These are phyloP conservation scores for Bruguiera hainesii DNA, from an alignment of 441 rosid species.

Conservation along the genomic window DNA sequence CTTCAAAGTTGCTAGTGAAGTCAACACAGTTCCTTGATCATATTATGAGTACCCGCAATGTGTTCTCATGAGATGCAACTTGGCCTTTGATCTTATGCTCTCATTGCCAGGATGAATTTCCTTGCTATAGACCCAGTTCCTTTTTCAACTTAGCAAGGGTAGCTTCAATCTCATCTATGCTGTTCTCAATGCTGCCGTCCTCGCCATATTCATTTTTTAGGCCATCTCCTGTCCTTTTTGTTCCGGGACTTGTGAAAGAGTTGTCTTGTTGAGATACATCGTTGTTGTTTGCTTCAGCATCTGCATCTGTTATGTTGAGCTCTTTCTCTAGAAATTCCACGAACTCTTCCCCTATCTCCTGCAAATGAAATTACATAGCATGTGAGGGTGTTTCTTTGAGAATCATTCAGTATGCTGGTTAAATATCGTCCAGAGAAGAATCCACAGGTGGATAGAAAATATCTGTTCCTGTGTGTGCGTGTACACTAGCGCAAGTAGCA, in stretches of 20 bases:
- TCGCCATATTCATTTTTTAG: conserved; percentile 29
- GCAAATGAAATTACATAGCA: conserved; percentile 15
- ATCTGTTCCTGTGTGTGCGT: no score
- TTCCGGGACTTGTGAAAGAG: conserved; percentile 27
- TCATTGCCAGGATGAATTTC: conserved; percentile 7
- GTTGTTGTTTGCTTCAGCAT: conserved; percentile 31
- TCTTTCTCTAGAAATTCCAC: conserved; percentile 97
- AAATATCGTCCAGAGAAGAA: neutral
- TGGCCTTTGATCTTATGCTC: neutral
- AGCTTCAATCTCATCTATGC: conserved; percentile 88
- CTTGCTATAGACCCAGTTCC: conserved; percentile 72
- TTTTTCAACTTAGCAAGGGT: conserved; percentile 76
- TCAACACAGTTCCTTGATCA: no score
- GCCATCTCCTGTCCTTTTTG: conserved; percentile 30
- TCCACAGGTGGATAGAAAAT: neutral
- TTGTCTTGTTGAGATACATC: conserved; percentile 24
- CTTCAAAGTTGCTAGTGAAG: no score
- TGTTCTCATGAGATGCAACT: neutral
- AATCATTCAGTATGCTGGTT: neutral
- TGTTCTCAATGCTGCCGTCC: conserved; percentile 61
- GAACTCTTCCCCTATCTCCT: conserved; percentile 96
- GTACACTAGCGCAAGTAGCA: no score
- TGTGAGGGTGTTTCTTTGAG: conserved; percentile 6
- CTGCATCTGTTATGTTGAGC: conserved; percentile 66
- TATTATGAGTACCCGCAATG: no score